Conservation (phyloP, 78 protist genomes). For the Dictyostelium firmibasis region DNA sequence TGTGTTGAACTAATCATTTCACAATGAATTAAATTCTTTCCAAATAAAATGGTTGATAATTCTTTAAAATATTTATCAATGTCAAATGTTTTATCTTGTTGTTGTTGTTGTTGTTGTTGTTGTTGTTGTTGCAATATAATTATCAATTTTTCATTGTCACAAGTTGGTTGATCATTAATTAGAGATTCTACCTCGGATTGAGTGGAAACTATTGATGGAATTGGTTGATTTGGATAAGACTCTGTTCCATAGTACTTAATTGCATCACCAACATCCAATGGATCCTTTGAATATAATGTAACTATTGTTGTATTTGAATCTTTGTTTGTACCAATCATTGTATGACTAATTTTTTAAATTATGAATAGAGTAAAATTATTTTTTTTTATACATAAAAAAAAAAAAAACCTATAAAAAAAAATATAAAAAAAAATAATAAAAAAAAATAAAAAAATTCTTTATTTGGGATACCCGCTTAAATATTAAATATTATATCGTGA, state of each 20-base stretch:
- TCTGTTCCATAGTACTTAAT: background rate
- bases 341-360: no score
- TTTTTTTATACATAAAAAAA: no score
- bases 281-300: background rate
- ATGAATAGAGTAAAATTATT: no score
- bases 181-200: background rate
- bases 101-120: background rate
- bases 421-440: no score
- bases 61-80: background rate
- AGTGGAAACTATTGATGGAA: background rate
- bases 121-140: background rate
- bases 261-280: background rate
- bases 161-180: background rate
- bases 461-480: no score
- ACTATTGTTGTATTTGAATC: background rate
- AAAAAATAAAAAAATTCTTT: no score
- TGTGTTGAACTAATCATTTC: conserved; percentile 18
- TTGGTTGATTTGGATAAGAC: background rate
- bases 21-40: background rate
- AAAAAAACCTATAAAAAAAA: no score
- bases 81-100: background rate
- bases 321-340: no score
- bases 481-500: no score
- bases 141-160: background rate
- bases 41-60: conserved; percentile 5